These are phyloP conservation scores for Globisporangium echinulatum DNA, from an alignment of 352 stramenopile genomes.

Conservation along the genomic window DNA sequence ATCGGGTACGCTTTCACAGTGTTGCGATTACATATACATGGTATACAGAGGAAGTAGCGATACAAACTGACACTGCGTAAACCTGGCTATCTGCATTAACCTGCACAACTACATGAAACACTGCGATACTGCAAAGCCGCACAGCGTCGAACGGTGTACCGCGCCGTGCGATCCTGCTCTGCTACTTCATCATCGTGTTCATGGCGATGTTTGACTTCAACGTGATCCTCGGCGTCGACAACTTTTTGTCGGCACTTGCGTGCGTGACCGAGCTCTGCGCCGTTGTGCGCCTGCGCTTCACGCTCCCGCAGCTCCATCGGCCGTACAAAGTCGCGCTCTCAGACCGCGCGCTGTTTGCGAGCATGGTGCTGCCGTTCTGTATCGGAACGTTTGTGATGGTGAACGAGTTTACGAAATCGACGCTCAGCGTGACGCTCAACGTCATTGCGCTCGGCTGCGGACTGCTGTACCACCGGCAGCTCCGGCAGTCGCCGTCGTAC, in stretches of 20 bases:
- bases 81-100: too few relatives aligned
- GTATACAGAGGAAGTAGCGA: constrained; percentile 24
- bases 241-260: constrained; percentile 89
- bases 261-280: constrained; percentile 89
- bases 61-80: background rate
- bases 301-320: constrained; percentile 54
- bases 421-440: constrained; percentile 46
- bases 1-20: background rate
- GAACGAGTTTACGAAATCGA: constrained; percentile 63
- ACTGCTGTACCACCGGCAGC: constrained; percentile 48
- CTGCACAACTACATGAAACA: too few relatives aligned
- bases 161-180: constrained; percentile 70
- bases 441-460: constrained; percentile 38
- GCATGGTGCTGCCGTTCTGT: constrained; percentile 45
- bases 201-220: constrained; percentile 87
- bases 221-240: constrained; percentile 87
- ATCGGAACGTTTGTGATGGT: constrained; percentile 59
- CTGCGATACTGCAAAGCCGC: constrained; percentile 19
- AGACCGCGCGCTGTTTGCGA: constrained; percentile 34
- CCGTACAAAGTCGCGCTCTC: constrained; percentile 75
- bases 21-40: constrained; percentile 49
- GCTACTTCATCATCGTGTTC: constrained; percentile 84
- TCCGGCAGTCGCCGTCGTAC: constrained; percentile 32
- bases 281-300: constrained; percentile 87
- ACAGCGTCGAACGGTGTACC: constrained; percentile 46